Conservation (phyloP, 169 alveolate genomes). For the Perkinsus marinus region DNA sequence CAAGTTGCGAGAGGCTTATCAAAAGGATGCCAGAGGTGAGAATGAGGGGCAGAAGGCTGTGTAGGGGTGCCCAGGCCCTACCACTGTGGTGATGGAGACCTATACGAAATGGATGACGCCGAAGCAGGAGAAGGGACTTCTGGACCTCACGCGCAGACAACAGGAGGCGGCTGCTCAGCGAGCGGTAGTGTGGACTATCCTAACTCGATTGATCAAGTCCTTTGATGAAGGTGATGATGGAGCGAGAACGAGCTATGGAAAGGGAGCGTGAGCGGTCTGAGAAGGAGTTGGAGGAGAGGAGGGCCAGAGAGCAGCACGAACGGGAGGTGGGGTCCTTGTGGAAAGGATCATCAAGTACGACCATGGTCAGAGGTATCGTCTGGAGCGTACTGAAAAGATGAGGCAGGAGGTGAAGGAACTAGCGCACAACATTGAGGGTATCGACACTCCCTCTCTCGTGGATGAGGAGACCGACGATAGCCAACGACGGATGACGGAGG, state of each 20-base stretch:
- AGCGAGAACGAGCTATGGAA: not conserved
- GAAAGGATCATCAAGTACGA: not conserved
- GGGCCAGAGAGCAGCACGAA: not conserved
- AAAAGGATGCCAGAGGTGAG: not conserved
- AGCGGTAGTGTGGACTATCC: no score
- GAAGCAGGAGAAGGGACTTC: not conserved
- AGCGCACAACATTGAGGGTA: not conserved
- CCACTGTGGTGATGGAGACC: not conserved
- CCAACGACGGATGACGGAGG: not conserved
- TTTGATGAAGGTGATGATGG: not conserved
- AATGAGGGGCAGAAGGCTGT: not conserved
- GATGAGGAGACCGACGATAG: not conserved
- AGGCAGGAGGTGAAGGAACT: not conserved
- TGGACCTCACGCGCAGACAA: not conserved
- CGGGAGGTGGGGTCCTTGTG: not conserved
- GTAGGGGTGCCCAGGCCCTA: not conserved
- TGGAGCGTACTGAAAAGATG: not conserved
- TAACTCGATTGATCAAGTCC: no score
- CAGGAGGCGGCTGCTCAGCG: not conserved
- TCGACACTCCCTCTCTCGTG: not conserved
- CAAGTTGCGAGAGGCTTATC: not conserved
- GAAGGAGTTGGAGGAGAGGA: not conserved
- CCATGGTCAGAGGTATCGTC: not conserved
- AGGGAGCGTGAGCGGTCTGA: not conserved
- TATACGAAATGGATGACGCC: not conserved